Evolutionary conservation across 495 filamentous ascomycete species (phyloP).

Genomic region (Pyrenopolyporus hunteri): DNA sequence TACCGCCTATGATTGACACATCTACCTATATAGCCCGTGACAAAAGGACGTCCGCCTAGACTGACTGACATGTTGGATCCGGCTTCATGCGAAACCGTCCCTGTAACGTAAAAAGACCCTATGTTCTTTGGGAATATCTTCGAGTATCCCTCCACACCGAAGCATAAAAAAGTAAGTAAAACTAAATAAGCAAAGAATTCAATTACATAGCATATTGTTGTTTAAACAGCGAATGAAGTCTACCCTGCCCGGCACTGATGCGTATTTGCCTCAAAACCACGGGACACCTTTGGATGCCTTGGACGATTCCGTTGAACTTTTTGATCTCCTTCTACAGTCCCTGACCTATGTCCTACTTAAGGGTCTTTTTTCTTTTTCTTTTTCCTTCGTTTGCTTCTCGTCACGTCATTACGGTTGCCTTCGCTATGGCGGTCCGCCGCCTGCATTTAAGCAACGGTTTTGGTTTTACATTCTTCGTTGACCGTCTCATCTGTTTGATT

Average conservation of each 20-base stretch:
- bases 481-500: neutral
- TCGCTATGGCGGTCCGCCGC: neutral
- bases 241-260: constrained; percentile 20
- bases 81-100: constrained; percentile 30
- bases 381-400: constrained; percentile 12
- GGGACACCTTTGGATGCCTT: constrained; percentile 2
- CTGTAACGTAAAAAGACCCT: constrained; percentile 27
- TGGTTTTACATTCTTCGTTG: neutral
- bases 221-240: constrained; percentile 28
- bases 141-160: constrained; percentile 13
- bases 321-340: constrained; percentile 5
- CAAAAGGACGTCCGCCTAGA: constrained; percentile 31
- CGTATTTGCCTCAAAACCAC: constrained; percentile 2
- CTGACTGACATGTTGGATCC: constrained; percentile 15
- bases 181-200: constrained; percentile 26
- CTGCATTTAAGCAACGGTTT: neutral
- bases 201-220: constrained; percentile 20
- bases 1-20: constrained; percentile 18
- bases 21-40: constrained; percentile 38
- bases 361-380: neutral
- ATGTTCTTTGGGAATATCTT: constrained; percentile 16
- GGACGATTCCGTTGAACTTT: constrained; percentile 8
- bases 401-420: constrained; percentile 15
- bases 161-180: too few species aligned
- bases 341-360: neutral